Evolutionary conservation across 805 yeast genomes (phyloP), one percentile per base, ranked within the genome.

Genomic region (Ogataea haglerorum): DNA sequence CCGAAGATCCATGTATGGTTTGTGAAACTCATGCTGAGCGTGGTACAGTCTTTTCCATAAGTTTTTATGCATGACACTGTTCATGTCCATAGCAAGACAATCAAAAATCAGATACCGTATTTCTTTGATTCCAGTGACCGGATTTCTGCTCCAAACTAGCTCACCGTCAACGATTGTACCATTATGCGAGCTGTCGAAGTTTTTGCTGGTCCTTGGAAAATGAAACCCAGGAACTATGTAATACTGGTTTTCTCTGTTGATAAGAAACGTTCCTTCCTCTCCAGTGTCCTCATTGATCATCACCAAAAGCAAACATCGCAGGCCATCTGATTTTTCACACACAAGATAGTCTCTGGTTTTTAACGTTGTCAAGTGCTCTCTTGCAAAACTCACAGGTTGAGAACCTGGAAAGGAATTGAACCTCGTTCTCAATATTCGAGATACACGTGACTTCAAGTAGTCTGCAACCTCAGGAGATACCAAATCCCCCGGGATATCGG

Each of bases 81-180:
- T 73, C 40, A 89, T 90, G 61, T 91, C 89, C 51, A 88, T 72
- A 0, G 91, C 87, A 40, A 93, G 69, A 52, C 96, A 85, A 60
- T 93, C 99, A 62, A 95, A 93, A 68, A 90, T 87, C 40, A 93
- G 70, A 59, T 80, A 93, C 54, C 95, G 73, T 44, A 85, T 63
- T 54, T 85, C 90, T 52, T 76, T 79, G 6, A 76, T 70, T 17
- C 72, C 73, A 1, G 75, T 75, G 9, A 60, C 54, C 6, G 78
- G 78, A 45, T 75, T 75, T 9, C 66, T 72, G 48, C 86, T 89
- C 49, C 80, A 63, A 3, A 93, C 96, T 38, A 93, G 72, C 64
- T 93, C 99, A 3, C 99, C 99, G 63, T 93, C 99, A 6, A 93
- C 73, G 6, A 93, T 67, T 0, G 96, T 85, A 3, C 96, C 96